Percentiles rank a stretch among this genome's conserved stretches.
phyloP scores from a whole-genome alignment of 192 early-diverging fungal genomes.

The Coemansia sp. region DNA sequence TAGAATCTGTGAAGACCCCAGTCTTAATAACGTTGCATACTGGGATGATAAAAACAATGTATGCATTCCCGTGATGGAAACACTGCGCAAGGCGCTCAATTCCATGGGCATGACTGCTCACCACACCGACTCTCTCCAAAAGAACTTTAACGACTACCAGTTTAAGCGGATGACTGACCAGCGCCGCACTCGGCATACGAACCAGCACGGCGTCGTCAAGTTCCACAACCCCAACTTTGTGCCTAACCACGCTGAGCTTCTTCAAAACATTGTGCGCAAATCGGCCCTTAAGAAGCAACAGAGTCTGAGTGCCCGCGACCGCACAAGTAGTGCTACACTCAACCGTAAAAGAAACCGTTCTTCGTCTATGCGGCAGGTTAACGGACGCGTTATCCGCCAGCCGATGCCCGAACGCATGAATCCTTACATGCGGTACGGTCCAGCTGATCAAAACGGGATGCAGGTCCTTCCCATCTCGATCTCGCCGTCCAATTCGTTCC shows the following conservation, averaged over 20 bases:
- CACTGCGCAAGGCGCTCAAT: conserved; percentile 44
- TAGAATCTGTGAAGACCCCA: conserved; percentile 37
- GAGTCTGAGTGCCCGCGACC: conserved; percentile 15
- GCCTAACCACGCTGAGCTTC: conserved; percentile 40
- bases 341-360: conserved; percentile 29
- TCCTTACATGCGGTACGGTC: conserved; percentile 31
- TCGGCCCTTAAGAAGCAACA: conserved; percentile 48
- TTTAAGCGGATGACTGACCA: conserved; percentile 50
- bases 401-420: conserved; percentile 34
- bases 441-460: conserved; percentile 12
- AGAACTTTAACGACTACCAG: conserved; percentile 56
- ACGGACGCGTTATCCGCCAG: conserved; percentile 27
- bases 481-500: conserved; percentile 16
- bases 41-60: conserved; percentile 46
- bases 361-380: conserved; percentile 30
- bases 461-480: conserved; percentile 27
- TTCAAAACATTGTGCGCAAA: conserved; percentile 42
- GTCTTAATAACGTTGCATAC: conserved; percentile 22
- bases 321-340: conserved; percentile 7
- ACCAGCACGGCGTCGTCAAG: conserved; percentile 41
- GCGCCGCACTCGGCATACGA: conserved; percentile 52
- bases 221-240: conserved; percentile 46
- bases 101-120: conserved; percentile 50
- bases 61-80: conserved; percentile 46
- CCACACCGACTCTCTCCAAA: conserved; percentile 52